These are phyloP conservation scores for Helotiales sp. DNA, from an alignment of 2,329 filamentous ascomycete genomes.

Conservation along the genomic window DNA sequence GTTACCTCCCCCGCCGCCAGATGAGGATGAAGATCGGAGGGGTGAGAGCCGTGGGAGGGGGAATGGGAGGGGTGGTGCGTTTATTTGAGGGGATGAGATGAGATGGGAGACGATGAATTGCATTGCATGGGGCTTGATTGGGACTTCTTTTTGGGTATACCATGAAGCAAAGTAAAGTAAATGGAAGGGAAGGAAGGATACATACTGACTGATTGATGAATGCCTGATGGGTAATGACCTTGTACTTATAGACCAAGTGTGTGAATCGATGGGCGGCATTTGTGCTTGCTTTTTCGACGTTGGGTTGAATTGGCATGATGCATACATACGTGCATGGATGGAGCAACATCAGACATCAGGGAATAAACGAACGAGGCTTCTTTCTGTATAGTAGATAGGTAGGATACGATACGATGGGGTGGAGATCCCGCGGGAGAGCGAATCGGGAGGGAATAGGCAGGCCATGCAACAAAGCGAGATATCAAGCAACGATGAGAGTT, in stretches of 20 bases:
- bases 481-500: too few relatives aligned
- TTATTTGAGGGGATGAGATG: not conserved
- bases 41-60: not conserved
- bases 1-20: conserved; percentile 6
- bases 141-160: not conserved
- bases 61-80: not conserved
- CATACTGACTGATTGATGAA: not conserved
- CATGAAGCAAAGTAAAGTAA: not conserved
- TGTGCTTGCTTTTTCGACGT: not conserved
- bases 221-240: not conserved
- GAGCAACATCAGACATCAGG: too few relatives aligned
- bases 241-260: conserved; percentile 1
- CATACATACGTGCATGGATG: not conserved
- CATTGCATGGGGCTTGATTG: not conserved
- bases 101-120: not conserved
- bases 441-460: too few relatives aligned
- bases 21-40: not conserved
- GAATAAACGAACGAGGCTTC: too few relatives aligned
- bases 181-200: not conserved
- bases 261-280: not conserved
- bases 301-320: not conserved
- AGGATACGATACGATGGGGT: not conserved
- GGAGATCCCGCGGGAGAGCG: too few relatives aligned
- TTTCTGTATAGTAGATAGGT: not conserved
- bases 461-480: too few relatives aligned